Base-by-base conservation (phyloP, 208 protist species). In the Trypanosomatidae sp. region DNA sequence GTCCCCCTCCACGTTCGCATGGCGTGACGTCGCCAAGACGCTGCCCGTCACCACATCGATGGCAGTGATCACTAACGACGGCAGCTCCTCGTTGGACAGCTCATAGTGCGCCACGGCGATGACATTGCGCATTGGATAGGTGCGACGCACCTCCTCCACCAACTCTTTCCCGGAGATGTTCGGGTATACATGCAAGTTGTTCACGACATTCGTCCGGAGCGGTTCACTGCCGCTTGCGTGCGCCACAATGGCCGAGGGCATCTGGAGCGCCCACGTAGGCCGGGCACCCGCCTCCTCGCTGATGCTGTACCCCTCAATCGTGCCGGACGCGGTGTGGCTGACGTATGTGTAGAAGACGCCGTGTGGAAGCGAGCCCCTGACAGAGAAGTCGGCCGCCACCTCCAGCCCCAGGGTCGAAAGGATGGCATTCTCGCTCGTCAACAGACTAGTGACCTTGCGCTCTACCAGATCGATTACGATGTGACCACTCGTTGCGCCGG, bases 41-140 rank as follows among this genome's bases (percentile, higher is more conserved):
- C 86, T 88, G 60, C 94, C 94, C 5, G 94, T 97, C 30, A 97
- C 77, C 17, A 87, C 82, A 68, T 97, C 92, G 33, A 97, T 71
- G 7, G 86, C 89, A 0, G 82, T 89, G 30, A 97, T 58, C 15
- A 96, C 91, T 2, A 95, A 80, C 17, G 87, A 87, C 6, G 84
- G 76, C 41, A 93, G 71, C 75, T 94, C 84, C 46, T 92, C 84
- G 55, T 79, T 73, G 2, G 70, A 43, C 19, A 82, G 76, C 78
- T 93, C 91, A 70, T 93, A 92, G 80, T 95, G 82, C 28, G 91
- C 89, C 33, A 97, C 82, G 17, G 80, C 89, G 62, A 97, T 66
- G 33, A 95, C 83, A 74, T 97, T 95, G 65, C 80, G 83, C 41
- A 85, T 92, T 1, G 92, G 89, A 76, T 93, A 97, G 69, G 87